phyloP scores from a whole-genome alignment of 108 stramenopile species.

The Phaeodactylum tricornutum region DNA sequence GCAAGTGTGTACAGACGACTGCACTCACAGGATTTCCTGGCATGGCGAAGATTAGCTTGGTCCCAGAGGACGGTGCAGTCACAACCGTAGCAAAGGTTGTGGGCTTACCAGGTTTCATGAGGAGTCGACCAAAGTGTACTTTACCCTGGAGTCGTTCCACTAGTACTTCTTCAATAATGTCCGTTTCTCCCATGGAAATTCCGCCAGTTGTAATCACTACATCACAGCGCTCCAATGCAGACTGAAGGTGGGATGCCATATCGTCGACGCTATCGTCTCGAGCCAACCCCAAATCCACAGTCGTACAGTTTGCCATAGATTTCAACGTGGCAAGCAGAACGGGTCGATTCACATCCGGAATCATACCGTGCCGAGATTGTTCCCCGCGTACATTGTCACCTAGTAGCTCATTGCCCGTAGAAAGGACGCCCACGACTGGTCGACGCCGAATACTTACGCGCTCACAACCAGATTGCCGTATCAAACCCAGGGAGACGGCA shows the following conservation, averaged over 20 bases:
- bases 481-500: conserved; percentile 52
- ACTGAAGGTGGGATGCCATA: conserved; percentile 19
- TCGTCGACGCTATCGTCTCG: conserved; percentile 52
- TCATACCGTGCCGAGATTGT: conserved; percentile 27
- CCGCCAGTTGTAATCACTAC: conserved; percentile 91
- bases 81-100: conserved; percentile 77
- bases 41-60: conserved; percentile 53
- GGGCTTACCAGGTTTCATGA: conserved; percentile 97
- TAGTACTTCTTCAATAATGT: conserved; percentile 57
- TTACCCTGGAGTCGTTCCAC: conserved; percentile 39
- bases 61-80: not conserved
- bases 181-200: conserved; percentile 83
- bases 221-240: conserved; percentile 45
- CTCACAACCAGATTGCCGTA: conserved; percentile 21
- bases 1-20: conserved; percentile 77
- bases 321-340: conserved; percentile 53
- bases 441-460: not conserved
- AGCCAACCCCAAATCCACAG: conserved; percentile 78
- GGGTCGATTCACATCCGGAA: conserved; percentile 90
- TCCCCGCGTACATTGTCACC: not conserved
- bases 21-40: conserved; percentile 96
- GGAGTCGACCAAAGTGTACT: conserved; percentile 83
- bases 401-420: conserved; percentile 82
- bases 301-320: conserved; percentile 21
- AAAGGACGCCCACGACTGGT: conserved; percentile 49